These are phyloP conservation scores for Biscogniauxia mediterranea DNA, from an alignment of 2,329 filamentous ascomycete species.

Conservation along the genomic window DNA sequence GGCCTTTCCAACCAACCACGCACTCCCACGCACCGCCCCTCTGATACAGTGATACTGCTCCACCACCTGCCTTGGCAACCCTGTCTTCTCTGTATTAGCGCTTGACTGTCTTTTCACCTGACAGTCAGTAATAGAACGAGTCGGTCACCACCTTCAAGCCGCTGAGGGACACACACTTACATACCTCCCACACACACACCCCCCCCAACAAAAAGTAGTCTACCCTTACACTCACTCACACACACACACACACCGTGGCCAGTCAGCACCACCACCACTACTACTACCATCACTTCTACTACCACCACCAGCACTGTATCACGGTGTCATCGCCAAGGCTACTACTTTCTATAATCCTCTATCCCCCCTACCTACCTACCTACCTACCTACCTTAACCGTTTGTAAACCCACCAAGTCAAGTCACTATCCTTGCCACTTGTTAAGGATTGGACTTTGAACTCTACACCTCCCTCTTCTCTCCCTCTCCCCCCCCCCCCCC, in stretches of 20 bases:
- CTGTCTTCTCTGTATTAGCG: conserved; percentile 24
- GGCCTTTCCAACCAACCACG: conserved; percentile 26
- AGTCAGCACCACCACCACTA: conserved; percentile 9
- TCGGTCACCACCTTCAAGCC: neutral
- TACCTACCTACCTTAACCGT: conserved; percentile 14
- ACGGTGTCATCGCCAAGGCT: conserved; percentile 1
- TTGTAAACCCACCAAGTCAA: conserved; percentile 22
- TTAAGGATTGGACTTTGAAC: conserved; percentile 22
- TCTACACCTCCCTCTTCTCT: too few species aligned
- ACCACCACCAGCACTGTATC: conserved; percentile 15
- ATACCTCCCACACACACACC: conserved; percentile 4
- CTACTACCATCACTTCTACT: too few species aligned
- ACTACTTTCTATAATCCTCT: neutral
- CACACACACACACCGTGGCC: conserved; percentile 1
- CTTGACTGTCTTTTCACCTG: conserved; percentile 23
- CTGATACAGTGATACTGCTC: conserved; percentile 31
- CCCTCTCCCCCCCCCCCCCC: neutral
- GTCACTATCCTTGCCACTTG: conserved; percentile 22
- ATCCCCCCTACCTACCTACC: neutral
- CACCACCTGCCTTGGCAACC: conserved; percentile 27
- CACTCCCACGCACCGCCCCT: conserved; percentile 28
- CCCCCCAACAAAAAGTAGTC: conserved; percentile 12
- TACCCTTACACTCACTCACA: neutral
- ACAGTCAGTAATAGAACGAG: conserved; percentile 10
- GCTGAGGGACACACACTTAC: conserved; percentile 6